Base-by-base conservation (phyloP, 1,284 basidiomycete species). In the Cryptococcus depauperatus region DNA sequence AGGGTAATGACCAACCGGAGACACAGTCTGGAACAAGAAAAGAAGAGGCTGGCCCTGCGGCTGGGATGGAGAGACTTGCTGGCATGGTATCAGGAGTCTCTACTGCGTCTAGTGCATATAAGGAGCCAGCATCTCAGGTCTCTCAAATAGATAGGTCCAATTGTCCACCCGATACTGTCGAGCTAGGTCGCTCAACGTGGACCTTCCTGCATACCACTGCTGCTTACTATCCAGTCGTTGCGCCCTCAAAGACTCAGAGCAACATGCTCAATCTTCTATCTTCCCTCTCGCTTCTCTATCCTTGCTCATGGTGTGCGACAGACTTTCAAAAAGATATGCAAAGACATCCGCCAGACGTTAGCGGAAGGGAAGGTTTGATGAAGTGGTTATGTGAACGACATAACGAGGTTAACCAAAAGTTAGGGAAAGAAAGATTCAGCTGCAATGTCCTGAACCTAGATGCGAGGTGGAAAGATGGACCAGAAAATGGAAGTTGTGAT, bases 121-220 rank as follows among this genome's bases (percentile, higher is more conserved):
- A 44, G 19, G 45, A 32, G 27, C 30, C 41, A 28, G 38, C 16
- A 44, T 43, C 44, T 28, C 13, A 43, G 21, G 23, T 40, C 47
- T 23, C 51, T 35, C 29, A 47, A 26, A 35, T 35, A 13, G 72
- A 76, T 37, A 78, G 79, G 2, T 72, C 73, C 21, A 74, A 85
- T 51, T 95, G 91, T 61, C 91, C 91, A 10, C 81, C 88, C 0
- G 90, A 95, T 67, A 82, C 83, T 35, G 85, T 89, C 58, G 75
- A 80, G 46, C 81, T 96, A 33, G 91, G 91, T 5, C 79, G 81
- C 41, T 83, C 91, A 39, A 93, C 91, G 3, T 96, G 91, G 91
- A 85, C 89, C 16, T 95, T 96, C 77, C 76, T 96, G 29, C 91
- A 96, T 66, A 83, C 89, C 1, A 84, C 90, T 3, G 89, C 88